phyloP scores from a whole-genome alignment of 75 land plant genomes.

The Pinus albicaulis region DNA sequence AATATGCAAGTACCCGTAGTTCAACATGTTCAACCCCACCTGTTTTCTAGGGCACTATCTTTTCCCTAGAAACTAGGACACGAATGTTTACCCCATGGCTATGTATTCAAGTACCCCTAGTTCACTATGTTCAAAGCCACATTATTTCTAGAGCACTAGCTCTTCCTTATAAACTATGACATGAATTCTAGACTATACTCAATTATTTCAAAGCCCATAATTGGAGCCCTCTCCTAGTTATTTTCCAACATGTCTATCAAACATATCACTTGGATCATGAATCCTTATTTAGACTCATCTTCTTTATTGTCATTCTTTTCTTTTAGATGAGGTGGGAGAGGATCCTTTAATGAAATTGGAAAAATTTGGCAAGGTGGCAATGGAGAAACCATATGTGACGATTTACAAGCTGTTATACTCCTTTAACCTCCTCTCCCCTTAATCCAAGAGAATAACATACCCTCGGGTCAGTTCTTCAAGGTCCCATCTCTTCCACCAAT shows the following conservation, averaged over 20 bases:
- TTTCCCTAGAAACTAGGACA: too few species aligned
- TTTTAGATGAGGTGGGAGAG: slow-evolving; percentile 16
- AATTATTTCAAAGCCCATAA: slow-evolving; percentile 32
- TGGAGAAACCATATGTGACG: slow-evolving; percentile 24
- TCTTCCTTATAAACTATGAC: neutral
- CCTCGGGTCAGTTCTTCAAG: slow-evolving; percentile 74
- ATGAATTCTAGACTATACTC: slow-evolving; percentile 14
- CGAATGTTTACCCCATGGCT: too few species aligned
- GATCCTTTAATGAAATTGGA: slow-evolving; percentile 31
- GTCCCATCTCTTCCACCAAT: slow-evolving; percentile 49
- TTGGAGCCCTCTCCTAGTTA: slow-evolving; percentile 56
- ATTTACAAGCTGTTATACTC: slow-evolving; percentile 14
- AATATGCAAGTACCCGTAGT: too few species aligned
- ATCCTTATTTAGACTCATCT: neutral
- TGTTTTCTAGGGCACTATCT: too few species aligned
- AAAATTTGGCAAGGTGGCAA: slow-evolving; percentile 13
- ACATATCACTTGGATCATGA: slow-evolving; percentile 6
- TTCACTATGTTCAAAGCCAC: neutral
- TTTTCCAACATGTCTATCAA: slow-evolving; percentile 29
- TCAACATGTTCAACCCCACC: too few species aligned
- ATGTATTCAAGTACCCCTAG: neutral
- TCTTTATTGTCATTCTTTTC: neutral
- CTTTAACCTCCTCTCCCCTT: slow-evolving; percentile 19
- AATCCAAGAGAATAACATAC: slow-evolving; percentile 57
- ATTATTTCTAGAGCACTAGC: slow-evolving; percentile 14